Evolutionary conservation across 2,329 filamentous ascomycete species (phyloP).

Genomic region (Aschersonia sp.): DNA sequence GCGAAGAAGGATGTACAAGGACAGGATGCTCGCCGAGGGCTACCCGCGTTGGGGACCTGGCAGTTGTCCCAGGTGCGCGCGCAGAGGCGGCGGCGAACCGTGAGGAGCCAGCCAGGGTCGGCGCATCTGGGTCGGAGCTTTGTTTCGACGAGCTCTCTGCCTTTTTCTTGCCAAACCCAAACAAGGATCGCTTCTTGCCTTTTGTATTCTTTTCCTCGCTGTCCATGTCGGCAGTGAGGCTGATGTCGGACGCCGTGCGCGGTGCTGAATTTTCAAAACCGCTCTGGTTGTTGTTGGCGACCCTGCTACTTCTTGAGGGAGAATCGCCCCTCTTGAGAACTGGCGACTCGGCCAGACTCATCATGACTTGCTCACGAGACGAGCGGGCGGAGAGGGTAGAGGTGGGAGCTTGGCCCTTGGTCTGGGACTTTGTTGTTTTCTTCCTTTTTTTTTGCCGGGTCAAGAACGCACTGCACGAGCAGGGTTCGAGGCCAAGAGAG

Average conservation of each 20-base stretch:
- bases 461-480: no score
- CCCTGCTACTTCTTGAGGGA: conserved; percentile 3
- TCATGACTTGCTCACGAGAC: conserved; percentile 5
- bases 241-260: conserved; percentile 12
- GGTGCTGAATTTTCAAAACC: conserved; percentile 17
- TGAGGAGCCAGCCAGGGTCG: conserved; percentile 10
- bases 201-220: conserved; percentile 9
- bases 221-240: conserved; percentile 14
- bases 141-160: conserved; percentile 22
- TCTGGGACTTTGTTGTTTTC: no score
- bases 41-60: conserved; percentile 20
- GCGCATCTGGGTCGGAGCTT: conserved; percentile 16
- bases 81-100: conserved; percentile 1
- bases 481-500: no score
- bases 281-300: conserved; percentile 10
- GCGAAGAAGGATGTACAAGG: conserved; percentile 43
- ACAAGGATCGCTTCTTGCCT: conserved; percentile 43
- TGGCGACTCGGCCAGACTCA: conserved; percentile 16
- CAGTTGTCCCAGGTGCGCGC: conserved; percentile 11
- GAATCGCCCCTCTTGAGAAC: conserved; percentile 7
- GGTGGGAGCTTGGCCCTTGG: background rate
- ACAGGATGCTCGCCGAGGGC: conserved; percentile 21
- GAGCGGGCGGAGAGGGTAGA: background rate
- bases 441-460: no score
- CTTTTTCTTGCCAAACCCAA: conserved; percentile 50